phyloP scores from a whole-genome alignment of 2,329 filamentous ascomycete species.

The Sclerotinia spermophila region DNA sequence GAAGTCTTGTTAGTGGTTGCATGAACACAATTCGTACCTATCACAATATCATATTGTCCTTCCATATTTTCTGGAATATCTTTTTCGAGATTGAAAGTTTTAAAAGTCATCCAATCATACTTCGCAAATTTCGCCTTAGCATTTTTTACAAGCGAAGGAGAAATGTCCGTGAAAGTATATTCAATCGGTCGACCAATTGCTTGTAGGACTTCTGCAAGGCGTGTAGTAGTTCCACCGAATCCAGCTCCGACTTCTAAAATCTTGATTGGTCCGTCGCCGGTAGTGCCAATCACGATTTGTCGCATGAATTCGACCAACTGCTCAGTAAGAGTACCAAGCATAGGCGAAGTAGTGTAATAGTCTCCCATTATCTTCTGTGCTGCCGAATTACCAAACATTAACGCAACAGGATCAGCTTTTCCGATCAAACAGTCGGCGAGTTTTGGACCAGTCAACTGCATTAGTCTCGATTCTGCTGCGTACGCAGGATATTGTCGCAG shows the following conservation, averaged over 20 bases:
- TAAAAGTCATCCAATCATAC: conserved; percentile 30
- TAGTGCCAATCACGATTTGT: neutral
- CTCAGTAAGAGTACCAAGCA: neutral
- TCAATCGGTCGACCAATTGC: neutral
- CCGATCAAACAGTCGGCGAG: conserved; percentile 29
- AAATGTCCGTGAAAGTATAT: conserved; percentile 32
- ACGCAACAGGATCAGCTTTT: conserved; percentile 24
- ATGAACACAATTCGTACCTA: conserved; percentile 31
- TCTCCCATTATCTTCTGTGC: conserved; percentile 25
- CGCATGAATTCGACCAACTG: conserved; percentile 2
- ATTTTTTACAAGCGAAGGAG: conserved; percentile 32
- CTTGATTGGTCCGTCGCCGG: neutral
- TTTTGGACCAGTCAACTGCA: conserved; percentile 22
- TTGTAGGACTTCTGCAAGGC: neutral
- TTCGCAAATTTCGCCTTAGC: conserved; percentile 27
- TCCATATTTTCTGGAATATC: conserved; percentile 16
- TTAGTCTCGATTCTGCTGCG: conserved; percentile 23
- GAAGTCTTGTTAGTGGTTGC: conserved; percentile 25
- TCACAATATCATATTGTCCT: conserved; percentile 24
- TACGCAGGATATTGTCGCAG: conserved; percentile 38
- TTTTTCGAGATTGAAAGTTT: conserved; percentile 27
- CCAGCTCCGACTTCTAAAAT: conserved; percentile 45
- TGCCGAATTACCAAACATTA: conserved; percentile 28
- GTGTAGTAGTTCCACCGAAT: conserved; percentile 9
- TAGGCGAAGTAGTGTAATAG: conserved; percentile 23